These are phyloP conservation scores for Fusarium sp. DNA, from an alignment of 2,329 filamentous ascomycete genomes.

Conservation along the genomic window DNA sequence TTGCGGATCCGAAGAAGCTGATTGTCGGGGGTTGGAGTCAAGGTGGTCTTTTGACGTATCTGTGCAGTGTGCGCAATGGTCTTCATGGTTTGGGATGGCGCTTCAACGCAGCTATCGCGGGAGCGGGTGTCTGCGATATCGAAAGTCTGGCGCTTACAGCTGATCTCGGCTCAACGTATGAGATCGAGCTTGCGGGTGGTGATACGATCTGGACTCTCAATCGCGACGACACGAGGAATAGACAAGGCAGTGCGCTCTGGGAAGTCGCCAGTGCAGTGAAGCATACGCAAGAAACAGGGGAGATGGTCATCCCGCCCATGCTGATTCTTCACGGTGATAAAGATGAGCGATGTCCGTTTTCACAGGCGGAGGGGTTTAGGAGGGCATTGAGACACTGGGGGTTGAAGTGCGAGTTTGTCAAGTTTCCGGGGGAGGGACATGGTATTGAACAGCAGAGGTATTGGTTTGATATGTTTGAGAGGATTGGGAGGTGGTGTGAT, in stretches of 20 bases:
- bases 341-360: conserved; percentile 30
- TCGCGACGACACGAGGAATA: conserved; percentile 15
- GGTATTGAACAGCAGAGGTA: conserved; percentile 9
- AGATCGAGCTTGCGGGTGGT: conserved; percentile 20
- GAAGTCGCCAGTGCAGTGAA: conserved; percentile 11
- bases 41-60: conserved; percentile 52
- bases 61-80: conserved; percentile 51
- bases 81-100: conserved; percentile 47
- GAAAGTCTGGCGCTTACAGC: conserved; percentile 50
- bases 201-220: conserved; percentile 13
- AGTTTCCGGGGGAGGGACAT: conserved; percentile 15
- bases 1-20: conserved; percentile 46
- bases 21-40: conserved; percentile 52
- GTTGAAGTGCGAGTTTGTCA: conserved; percentile 23
- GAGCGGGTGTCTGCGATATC: conserved; percentile 51
- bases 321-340: conserved; percentile 28
- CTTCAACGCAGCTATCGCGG: conserved; percentile 50
- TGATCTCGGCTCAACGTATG: conserved; percentile 19
- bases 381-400: conserved; percentile 10
- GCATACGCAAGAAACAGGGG: background rate
- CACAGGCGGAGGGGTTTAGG: conserved; percentile 15
- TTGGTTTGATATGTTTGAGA: conserved; percentile 35
- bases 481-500: conserved; percentile 22
- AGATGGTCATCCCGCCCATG: conserved; percentile 14
- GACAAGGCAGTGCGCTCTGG: conserved; percentile 29